Evolutionary conservation across 352 stramenopile species (phyloP).

Genomic region (Pythium dissimile): DNA sequence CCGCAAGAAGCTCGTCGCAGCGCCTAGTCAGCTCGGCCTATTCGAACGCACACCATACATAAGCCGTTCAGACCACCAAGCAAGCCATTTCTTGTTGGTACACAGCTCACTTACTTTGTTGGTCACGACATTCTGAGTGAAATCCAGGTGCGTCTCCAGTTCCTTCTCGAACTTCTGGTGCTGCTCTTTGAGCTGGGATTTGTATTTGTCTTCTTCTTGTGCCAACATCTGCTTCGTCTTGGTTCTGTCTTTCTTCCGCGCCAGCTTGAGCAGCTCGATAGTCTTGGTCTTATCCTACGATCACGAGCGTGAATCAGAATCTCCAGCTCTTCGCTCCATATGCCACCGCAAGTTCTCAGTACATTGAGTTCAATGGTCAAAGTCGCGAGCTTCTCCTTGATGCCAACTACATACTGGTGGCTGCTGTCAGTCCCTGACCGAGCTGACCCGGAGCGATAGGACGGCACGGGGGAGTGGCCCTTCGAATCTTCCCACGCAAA

Average conservation of each 20-base stretch:
- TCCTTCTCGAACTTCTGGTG: conserved; percentile 67
- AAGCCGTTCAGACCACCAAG: too few relatives aligned
- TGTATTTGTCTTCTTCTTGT: conserved; percentile 44
- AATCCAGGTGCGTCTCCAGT: conserved; percentile 78
- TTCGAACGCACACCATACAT: too few relatives aligned
- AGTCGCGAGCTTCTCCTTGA: conserved; percentile 79
- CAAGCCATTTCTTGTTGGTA: too few relatives aligned
- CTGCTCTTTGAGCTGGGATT: conserved; percentile 52
- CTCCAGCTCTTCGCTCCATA: neutral
- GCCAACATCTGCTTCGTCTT: conserved; percentile 56
- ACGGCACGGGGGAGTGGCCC: conserved; percentile 23
- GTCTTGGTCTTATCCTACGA: conserved; percentile 79
- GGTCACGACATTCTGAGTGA: conserved; percentile 66
- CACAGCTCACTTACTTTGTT: conserved; percentile 54
- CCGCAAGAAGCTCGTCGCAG: conserved; percentile 68
- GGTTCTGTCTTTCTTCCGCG: conserved; percentile 68
- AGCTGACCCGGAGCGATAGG: conserved; percentile 32
- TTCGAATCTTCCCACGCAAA: conserved; percentile 36
- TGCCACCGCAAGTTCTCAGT: neutral
- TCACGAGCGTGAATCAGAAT: too few relatives aligned
- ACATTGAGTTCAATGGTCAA: conserved; percentile 79
- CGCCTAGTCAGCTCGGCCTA: conserved; percentile 59
- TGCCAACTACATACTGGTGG: conserved; percentile 60
- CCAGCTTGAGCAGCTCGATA: conserved; percentile 74
- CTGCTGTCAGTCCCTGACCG: conserved; percentile 27